Evolutionary conservation across 208 protist species (phyloP), one percentile per base, ranked within the genome.

Genomic region (Spongospora subterranea): DNA sequence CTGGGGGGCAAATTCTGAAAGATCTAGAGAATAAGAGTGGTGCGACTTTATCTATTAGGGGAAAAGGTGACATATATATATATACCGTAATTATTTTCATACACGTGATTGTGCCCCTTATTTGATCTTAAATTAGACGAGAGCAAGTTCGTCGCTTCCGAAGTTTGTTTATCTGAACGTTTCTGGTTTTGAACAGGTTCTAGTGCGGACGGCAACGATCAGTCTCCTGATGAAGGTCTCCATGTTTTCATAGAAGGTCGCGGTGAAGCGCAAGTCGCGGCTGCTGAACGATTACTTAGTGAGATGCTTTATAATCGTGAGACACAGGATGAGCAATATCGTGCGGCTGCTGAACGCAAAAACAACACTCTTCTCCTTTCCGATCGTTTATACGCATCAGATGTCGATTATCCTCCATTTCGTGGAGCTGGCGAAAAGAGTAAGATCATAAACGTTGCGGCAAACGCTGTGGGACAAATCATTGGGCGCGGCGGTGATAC

Each of bases 401-500:
- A 82, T 82, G 17, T 82, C 35, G 71, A 82, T 39, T 82, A 82
- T n/a, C 17, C n/a, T 6, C 71, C 71, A n/a, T 43, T 82, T 35
- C 71, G 71, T 53, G 88, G 88, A 1, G 11, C 45, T n/a, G 88
- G 88, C 17, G 88, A 46, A 6, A 60, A 89, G 20, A 29, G 11
- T 40, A 60, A n/a, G 40, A 50, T 43, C 32, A 89, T 89, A 6
- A 60, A 89, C 20, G 88, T 89, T 20, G 45, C 88, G 6, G 46
- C 35, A 20, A 89, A 89, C 41, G 29, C n/a, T 40, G 88, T 89
- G 1, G 88, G 88, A 11, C 39, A 60, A 43, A 89, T 89, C 29
- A 89, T 89, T n/a, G 88, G 88, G 46, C 40, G 46, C 17, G 88
- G 88, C 11, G 88, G 88, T 17, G 88, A 89, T 32, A 89, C 88